Conservation (phyloP, 2,329 filamentous ascomycete species). For the Sclerotinia borealis region DNA sequence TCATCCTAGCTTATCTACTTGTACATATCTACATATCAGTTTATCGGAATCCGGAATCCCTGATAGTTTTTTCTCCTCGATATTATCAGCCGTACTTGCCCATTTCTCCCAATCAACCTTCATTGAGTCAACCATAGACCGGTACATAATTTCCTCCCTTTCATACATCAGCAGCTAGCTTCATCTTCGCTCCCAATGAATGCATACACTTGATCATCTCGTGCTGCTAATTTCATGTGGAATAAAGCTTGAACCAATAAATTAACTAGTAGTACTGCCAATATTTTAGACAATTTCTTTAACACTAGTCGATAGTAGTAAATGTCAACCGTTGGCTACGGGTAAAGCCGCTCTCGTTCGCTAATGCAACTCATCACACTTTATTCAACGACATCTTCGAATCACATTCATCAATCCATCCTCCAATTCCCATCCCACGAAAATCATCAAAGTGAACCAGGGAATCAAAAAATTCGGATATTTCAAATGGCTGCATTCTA, state of each 20-base stretch:
- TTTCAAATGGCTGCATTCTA: conserved; percentile 5
- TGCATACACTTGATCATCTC: not conserved
- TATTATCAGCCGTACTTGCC: not conserved
- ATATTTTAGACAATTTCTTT: not conserved
- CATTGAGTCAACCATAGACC: not conserved
- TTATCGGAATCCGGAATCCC: not conserved
- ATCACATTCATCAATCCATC: conserved; percentile 5
- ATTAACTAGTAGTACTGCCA: not conserved
- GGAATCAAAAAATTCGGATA: not conserved
- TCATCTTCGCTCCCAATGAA: not conserved
- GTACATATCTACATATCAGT: not conserved
- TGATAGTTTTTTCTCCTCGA: not conserved
- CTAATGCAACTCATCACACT: conserved; percentile 14
- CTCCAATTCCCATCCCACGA: not conserved
- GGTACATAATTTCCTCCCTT: not conserved
- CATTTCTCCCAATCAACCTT: not conserved
- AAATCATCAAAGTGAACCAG: conserved; percentile 11
- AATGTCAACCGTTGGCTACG: conserved; percentile 9
- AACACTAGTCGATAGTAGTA: not conserved
- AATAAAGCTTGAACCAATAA: not conserved
- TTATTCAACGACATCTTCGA: conserved; percentile 11
- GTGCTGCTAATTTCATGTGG: not conserved
- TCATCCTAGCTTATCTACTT: not conserved
- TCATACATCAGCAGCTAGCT: not conserved
- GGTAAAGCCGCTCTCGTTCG: conserved; percentile 11